Percentiles rank a stretch among this genome's conserved stretches.
These are phyloP conservation scores for Phytophthora megakarya DNA, from an alignment of 352 stramenopile species.

Conservation along the genomic window DNA sequence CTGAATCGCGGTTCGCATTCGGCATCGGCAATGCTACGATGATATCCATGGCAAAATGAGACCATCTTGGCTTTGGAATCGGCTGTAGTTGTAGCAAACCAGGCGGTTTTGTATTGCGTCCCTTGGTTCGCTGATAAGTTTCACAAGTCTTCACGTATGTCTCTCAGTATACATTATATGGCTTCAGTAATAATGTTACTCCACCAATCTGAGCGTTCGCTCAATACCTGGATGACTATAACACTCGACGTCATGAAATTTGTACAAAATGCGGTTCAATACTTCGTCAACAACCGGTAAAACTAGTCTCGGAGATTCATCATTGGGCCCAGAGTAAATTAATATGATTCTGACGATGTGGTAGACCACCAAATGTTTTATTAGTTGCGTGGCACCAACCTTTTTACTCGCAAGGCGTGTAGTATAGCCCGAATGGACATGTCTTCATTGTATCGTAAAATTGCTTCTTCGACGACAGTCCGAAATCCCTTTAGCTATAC, in stretches of 20 bases:
- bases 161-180: neutral
- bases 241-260: neutral
- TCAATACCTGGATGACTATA: neutral
- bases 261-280: neutral
- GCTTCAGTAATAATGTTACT: neutral
- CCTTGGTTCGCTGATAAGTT: neutral
- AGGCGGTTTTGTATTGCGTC: neutral
- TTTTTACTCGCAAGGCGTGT: too few species aligned
- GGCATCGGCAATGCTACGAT: neutral
- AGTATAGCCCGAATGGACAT: too few species aligned
- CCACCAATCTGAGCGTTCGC: neutral
- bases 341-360: neutral
- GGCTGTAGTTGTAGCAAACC: neutral
- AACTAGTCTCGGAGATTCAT: neutral
- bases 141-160: neutral
- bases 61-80: neutral
- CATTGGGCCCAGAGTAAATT: neutral
- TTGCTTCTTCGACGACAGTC: too few species aligned
- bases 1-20: too few species aligned
- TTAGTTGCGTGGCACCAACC: too few species aligned
- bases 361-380: too few species aligned
- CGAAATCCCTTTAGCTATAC: too few species aligned
- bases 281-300: too few species aligned
- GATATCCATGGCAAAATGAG: neutral
- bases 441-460: neutral